A percentile compares a stretch with the other conserved stretches of the same genome.
These are phyloP conservation scores for Trifolium subterraneum DNA, from an alignment of 306 rosid species.

Conservation along the genomic window DNA sequence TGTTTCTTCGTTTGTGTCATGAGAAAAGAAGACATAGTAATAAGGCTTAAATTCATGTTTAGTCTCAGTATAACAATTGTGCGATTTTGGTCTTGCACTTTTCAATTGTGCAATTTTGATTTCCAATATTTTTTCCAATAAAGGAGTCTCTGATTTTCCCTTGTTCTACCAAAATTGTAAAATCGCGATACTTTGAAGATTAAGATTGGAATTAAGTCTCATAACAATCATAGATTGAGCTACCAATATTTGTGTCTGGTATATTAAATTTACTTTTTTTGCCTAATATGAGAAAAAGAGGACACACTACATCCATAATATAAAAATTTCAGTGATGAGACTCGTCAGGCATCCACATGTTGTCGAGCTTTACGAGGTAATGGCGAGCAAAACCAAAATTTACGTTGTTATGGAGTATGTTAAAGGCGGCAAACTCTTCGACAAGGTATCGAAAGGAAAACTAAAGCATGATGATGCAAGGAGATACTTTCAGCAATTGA, in stretches of 20 bases:
- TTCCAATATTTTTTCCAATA: not conserved
- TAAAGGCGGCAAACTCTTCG: slow-evolving; percentile 87
- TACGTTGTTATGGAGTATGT: slow-evolving; percentile 89
- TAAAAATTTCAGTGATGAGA: slow-evolving; percentile 74
- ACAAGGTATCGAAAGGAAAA: slow-evolving; percentile 82
- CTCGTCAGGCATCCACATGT: slow-evolving; percentile 83
- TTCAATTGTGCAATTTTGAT: not conserved
- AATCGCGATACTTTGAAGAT: not conserved
- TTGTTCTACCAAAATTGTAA: not conserved
- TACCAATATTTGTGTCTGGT: not conserved
- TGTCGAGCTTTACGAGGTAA: slow-evolving; percentile 91
- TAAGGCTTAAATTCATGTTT: not conserved
- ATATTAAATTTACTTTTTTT: not conserved
- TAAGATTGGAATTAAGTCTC: not conserved
- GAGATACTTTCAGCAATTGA: slow-evolving; percentile 80
- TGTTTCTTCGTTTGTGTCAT: slow-evolving; percentile 1
- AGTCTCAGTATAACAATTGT: not conserved
- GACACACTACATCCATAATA: too few relatives aligned
- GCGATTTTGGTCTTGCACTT: not conserved
- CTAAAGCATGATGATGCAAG: slow-evolving; percentile 76
- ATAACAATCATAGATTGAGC: not conserved
- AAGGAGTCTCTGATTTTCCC: not conserved
- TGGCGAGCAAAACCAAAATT: slow-evolving; percentile 92
- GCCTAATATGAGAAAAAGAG: not conserved
- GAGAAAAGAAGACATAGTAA: not conserved